Evolutionary conservation across 768 basidiomycete species (phyloP).

Genomic region (Mrakia gelida): DNA sequence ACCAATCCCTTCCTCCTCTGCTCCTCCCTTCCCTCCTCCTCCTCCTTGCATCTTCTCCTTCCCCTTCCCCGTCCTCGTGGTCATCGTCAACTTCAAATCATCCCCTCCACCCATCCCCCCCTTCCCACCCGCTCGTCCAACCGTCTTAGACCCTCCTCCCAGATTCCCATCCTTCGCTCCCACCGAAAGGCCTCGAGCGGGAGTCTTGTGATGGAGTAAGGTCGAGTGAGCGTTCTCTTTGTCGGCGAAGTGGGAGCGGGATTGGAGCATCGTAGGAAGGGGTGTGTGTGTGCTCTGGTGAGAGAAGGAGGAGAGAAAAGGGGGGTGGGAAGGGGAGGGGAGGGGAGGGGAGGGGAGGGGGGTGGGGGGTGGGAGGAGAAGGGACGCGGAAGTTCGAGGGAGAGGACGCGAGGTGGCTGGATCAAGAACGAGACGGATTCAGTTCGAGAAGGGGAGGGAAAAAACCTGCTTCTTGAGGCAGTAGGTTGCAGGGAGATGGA

Average conservation of each 20-base stretch:
- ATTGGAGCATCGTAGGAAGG: not conserved
- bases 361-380: not conserved
- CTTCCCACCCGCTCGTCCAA: not conserved
- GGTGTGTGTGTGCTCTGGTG: not conserved
- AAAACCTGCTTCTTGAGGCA: too few relatives aligned
- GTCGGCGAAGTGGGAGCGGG: conserved; percentile 10
- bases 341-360: not conserved
- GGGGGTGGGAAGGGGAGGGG: not conserved
- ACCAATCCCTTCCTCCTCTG: conserved; percentile 10
- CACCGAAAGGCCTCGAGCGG: not conserved
- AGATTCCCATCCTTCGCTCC: not conserved
- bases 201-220: not conserved
- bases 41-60: conserved; percentile 20
- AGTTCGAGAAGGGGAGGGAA: too few relatives aligned
- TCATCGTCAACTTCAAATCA: conserved; percentile 3
- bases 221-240: conserved; percentile 12
- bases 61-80: conserved; percentile 4
- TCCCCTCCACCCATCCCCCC: not conserved
- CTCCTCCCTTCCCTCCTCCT: conserved; percentile 18
- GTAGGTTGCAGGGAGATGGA: too few relatives aligned
- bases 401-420: too few relatives aligned
- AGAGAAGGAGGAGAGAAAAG: not conserved
- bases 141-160: not conserved
- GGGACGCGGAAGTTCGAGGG: too few relatives aligned
- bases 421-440: too few relatives aligned